phyloP scores from a whole-genome alignment of 208 protist genomes.

The Acanthamoeba royreba region DNA sequence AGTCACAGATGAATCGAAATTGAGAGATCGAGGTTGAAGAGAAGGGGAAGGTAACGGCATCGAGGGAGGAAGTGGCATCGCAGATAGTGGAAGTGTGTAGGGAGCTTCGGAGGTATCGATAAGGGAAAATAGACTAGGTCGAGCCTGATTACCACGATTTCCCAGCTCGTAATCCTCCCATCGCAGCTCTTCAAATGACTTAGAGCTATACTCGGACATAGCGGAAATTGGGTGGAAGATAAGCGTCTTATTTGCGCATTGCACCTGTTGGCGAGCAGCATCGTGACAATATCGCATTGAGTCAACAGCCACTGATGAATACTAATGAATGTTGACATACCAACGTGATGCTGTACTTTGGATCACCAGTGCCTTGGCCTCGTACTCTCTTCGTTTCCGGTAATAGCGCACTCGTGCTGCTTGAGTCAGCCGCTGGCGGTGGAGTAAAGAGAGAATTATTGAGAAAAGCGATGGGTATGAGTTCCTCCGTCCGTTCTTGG shows the following conservation, averaged over 20 bases:
- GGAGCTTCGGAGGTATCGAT: neutral
- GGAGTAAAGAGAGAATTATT: neutral
- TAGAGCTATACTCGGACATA: neutral
- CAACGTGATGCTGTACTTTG: neutral
- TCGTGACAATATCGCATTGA: neutral
- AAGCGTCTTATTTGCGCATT: neutral
- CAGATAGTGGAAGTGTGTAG: neutral
- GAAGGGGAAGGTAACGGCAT: no score
- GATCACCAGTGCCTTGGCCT: neutral
- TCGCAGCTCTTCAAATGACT: constrained; percentile 32
- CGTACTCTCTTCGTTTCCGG: neutral
- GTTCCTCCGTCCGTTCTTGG: neutral
- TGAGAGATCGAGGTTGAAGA: no score
- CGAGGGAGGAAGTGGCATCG: neutral
- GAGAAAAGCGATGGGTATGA: neutral
- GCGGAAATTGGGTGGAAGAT: neutral
- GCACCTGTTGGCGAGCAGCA: neutral
- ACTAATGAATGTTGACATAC: neutral
- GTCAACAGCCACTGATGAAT: neutral
- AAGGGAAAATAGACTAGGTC: neutral
- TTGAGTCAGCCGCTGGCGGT: neutral
- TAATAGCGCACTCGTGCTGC: neutral
- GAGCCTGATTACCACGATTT: neutral
- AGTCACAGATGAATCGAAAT: no score
- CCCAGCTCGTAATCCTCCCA: constrained; percentile 32